Evolutionary conservation across 768 basidiomycete species (phyloP).

Genomic region (Russula earlei): DNA sequence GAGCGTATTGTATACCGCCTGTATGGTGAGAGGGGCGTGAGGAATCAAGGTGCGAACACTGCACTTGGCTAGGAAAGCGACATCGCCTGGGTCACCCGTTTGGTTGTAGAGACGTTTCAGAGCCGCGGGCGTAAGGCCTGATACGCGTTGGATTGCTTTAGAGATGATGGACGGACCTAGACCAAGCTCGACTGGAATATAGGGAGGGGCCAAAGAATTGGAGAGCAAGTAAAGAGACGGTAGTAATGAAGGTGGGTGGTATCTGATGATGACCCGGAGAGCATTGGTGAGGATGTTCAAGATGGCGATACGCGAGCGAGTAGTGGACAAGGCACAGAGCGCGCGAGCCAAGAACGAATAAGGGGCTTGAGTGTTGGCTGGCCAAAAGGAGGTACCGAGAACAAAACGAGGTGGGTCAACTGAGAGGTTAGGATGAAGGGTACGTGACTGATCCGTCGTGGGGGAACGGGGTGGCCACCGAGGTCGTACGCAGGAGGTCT

Average conservation of each 20-base stretch:
- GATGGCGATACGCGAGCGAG: slow-evolving; percentile 65
- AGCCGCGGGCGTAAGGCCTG: slow-evolving; percentile 49
- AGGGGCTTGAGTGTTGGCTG: slow-evolving; percentile 35
- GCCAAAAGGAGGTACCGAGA: slow-evolving; percentile 37
- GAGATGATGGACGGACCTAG: slow-evolving; percentile 60
- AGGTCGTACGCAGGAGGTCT: neutral
- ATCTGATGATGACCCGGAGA: slow-evolving; percentile 53
- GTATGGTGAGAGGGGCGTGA: slow-evolving; percentile 56
- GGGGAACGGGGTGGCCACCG: neutral
- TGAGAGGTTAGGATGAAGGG: slow-evolving; percentile 29
- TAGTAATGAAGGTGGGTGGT: slow-evolving; percentile 60
- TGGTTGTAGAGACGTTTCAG: slow-evolving; percentile 59
- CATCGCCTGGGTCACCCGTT: slow-evolving; percentile 74
- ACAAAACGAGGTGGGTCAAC: slow-evolving; percentile 43
- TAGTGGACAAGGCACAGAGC: slow-evolving; percentile 49
- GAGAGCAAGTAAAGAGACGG: slow-evolving; percentile 77
- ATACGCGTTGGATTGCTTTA: slow-evolving; percentile 62
- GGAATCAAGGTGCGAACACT: slow-evolving; percentile 65
- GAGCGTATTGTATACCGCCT: slow-evolving; percentile 57
- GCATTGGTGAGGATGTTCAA: slow-evolving; percentile 64
- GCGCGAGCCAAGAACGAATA: slow-evolving; percentile 66
- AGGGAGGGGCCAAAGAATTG: slow-evolving; percentile 70
- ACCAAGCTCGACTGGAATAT: slow-evolving; percentile 60
- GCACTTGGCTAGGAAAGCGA: slow-evolving; percentile 76
- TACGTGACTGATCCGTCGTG: neutral